Base-by-base conservation (phyloP, 495 filamentous ascomycete genomes). In the Xylaria grammica region DNA sequence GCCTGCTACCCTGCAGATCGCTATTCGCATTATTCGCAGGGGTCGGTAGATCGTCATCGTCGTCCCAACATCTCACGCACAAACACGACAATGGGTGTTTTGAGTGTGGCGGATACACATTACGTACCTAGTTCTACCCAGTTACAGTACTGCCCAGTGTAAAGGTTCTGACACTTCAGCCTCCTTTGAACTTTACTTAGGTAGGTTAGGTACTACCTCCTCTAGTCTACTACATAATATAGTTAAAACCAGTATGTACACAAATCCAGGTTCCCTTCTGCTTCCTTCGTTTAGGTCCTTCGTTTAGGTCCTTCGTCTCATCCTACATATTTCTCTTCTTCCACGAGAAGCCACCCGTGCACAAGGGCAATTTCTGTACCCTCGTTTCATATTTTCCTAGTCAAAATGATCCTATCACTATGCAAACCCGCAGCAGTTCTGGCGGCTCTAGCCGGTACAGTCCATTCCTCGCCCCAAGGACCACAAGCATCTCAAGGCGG, bases 401-500 rank as follows among this genome's bases (percentile, higher is more conserved):
- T 46, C 57, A 62, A 65, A 34, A 75, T 75, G 70, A 27, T 69
- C 46, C 60, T 67, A 60, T 73, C 73, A 49, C 58, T 73, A 65
- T 62, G 46, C 26, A 65, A 65, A 56, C 60, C 60, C 56, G 49
- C 71, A 24, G 58, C 69, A 24, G 46, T 58, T 17, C 45, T 57
- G 38, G 69, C 69, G 6, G 68, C 70, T 29, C 66, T 75, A 40
- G 51, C 56, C n/a, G 62, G 54, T 52, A 68, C 72, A 4, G 72
- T 54, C 38, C 56, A 73, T 4, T 49, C 71, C n/a, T n/a, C n/a
- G n/a, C n/a, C n/a, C n/a, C n/a, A n/a, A n/a, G n/a, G n/a, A n/a
- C n/a, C n/a, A n/a, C n/a, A n/a, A 13, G 20, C 69, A 22, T 72
- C 72, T 20, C 73, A 75, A 62, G 66, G 13, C 30, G 27, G 27